These are phyloP conservation scores for Aspergillus incahuasiensis DNA, from an alignment of 495 filamentous ascomycete species.

Conservation along the genomic window DNA sequence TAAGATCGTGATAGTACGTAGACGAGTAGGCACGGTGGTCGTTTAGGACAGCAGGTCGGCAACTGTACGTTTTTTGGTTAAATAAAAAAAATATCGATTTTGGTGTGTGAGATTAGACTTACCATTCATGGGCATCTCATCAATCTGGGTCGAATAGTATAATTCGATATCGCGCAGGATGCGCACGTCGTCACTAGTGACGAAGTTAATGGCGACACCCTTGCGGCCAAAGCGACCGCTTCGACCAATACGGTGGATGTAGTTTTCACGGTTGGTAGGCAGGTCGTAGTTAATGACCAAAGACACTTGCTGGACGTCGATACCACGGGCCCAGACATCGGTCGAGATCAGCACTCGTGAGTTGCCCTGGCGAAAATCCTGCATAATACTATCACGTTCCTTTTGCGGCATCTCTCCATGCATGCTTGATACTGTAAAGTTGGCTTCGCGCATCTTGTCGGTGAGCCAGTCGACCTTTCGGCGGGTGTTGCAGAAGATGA, in stretches of 20 bases:
- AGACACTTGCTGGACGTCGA: constrained; percentile 99
- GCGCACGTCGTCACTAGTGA: constrained; percentile 94
- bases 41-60: constrained; percentile 45
- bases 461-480: constrained; percentile 99
- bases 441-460: constrained; percentile 95
- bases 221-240: constrained; percentile 95
- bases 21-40: background rate
- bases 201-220: constrained; percentile 99
- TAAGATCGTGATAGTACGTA: background rate
- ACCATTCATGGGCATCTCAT: constrained; percentile 99
- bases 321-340: constrained; percentile 95
- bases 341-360: constrained; percentile 97
- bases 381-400: constrained; percentile 97
- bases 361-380: constrained; percentile 95
- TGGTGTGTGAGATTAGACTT: constrained; percentile 12
- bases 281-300: constrained; percentile 99
- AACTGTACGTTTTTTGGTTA: constrained; percentile 22
- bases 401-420: constrained; percentile 99
- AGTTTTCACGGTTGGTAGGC: constrained; percentile 98
- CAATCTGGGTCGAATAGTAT: constrained; percentile 97
- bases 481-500: constrained; percentile 99
- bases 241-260: constrained; percentile 97
- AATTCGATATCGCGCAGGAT: constrained; percentile 97
- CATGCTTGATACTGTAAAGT: constrained; percentile 98
- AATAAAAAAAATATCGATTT: background rate